Conservation (phyloP, 371 early-diverging fungal species). For the Batkoa obscura region DNA sequence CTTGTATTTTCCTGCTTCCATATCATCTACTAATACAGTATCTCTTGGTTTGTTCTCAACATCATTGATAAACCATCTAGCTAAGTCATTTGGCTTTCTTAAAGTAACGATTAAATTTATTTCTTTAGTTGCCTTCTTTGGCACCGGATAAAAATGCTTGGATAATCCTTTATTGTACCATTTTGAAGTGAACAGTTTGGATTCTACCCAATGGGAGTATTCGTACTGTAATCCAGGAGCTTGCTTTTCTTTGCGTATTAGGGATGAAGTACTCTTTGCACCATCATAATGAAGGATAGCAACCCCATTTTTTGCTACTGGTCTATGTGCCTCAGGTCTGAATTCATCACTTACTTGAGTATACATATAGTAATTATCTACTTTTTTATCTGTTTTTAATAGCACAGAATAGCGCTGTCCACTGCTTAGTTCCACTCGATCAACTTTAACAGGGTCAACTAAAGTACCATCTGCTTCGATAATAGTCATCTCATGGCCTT, state of each 20-base stretch:
- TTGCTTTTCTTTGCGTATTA: too few relatives aligned
- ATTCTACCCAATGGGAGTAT: background rate
- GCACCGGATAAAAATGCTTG: too few relatives aligned
- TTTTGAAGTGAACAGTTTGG: background rate
- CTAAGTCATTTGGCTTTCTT: too few relatives aligned
- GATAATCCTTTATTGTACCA: background rate
- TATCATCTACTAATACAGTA: too few relatives aligned
- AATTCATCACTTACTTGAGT: too few relatives aligned
- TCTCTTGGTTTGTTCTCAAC: background rate
- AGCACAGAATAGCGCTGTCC: background rate
- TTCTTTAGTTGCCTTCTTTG: too few relatives aligned
- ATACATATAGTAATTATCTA: background rate
- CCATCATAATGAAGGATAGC: too few relatives aligned
- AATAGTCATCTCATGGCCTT: background rate
- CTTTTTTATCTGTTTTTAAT: background rate
- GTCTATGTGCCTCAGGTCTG: too few relatives aligned
- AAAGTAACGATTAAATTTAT: too few relatives aligned
- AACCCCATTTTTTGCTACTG: background rate
- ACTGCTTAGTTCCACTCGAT: background rate
- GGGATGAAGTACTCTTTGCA: background rate
- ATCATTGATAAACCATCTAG: background rate
- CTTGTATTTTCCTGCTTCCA: too few relatives aligned
- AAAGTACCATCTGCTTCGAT: conserved; percentile 1
- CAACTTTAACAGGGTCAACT: background rate
- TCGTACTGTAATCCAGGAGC: too few relatives aligned